phyloP scores from a whole-genome alignment of 2,329 filamentous ascomycete genomes.

The Fusarium sp. region DNA sequence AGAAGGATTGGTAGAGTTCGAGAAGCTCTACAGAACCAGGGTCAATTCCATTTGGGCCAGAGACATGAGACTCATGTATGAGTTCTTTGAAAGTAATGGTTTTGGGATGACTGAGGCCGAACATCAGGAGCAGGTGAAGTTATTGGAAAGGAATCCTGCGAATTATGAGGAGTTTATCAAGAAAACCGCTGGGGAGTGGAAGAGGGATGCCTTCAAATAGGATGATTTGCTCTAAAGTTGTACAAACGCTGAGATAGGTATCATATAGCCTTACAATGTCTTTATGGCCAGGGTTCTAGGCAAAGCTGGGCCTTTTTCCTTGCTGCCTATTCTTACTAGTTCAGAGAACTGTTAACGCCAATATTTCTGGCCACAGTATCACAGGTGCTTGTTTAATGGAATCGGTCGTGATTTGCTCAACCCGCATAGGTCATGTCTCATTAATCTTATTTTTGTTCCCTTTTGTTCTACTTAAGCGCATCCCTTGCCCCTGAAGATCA shows the following conservation, averaged over 20 bases:
- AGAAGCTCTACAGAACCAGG: not conserved
- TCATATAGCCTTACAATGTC: not conserved
- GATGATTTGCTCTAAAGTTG: not conserved
- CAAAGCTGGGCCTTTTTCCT: not conserved
- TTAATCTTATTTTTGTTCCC: not conserved
- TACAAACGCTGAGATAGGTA: not conserved
- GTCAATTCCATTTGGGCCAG: not conserved
- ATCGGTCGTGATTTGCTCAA: not conserved
- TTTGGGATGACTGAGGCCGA: slow-evolving; percentile 19
- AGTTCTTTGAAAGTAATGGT: slow-evolving; percentile 6
- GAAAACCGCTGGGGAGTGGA: slow-evolving; percentile 8
- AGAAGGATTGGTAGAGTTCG: not conserved
- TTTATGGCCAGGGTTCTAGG: not conserved
- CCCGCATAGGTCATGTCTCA: not conserved
- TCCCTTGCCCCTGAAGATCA: slow-evolving; percentile 20
- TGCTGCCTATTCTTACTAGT: not conserved
- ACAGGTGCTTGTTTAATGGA: not conserved
- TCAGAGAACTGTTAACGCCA: not conserved
- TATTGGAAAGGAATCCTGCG: slow-evolving; percentile 5
- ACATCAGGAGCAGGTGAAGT: slow-evolving; percentile 15
- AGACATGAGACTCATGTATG: slow-evolving; percentile 23
- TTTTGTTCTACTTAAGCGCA: slow-evolving; percentile 13
- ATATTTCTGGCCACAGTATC: not conserved
- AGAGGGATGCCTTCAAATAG: not conserved
- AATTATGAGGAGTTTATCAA: slow-evolving; percentile 19